A percentile compares a stretch with the other conserved stretches of the same genome.
Evolutionary conservation across 2,329 filamentous ascomycete species (phyloP).

Genomic region (Fragosphaeria purpurea): DNA sequence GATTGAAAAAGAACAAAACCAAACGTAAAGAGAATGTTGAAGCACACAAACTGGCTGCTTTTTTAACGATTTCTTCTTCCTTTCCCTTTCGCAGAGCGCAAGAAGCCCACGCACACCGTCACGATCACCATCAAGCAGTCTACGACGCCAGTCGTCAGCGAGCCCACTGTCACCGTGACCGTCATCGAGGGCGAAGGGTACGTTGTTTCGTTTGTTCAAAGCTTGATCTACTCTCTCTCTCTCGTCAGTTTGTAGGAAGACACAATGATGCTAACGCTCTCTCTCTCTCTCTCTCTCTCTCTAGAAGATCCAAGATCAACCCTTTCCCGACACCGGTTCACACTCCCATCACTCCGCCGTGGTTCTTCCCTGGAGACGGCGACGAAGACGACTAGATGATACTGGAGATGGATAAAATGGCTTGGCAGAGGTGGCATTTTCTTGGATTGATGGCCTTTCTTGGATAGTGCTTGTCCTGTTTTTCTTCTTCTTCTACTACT

Average conservation of each 20-base stretch:
- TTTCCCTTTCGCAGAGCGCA: background rate
- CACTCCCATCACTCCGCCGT: background rate
- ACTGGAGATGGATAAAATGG: too few species aligned
- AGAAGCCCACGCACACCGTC: conserved; percentile 4
- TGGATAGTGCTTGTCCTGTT: too few species aligned
- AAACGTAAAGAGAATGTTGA: too few species aligned
- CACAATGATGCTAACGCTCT: too few species aligned
- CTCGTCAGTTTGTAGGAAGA: too few species aligned
- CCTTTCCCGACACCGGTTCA: background rate
- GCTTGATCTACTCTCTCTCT: too few species aligned
- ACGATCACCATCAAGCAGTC: conserved; percentile 5
- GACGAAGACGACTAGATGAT: conserved; percentile 5
- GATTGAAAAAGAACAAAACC: too few species aligned
- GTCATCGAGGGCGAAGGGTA: background rate
- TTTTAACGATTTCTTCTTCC: background rate
- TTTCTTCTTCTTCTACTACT: background rate
- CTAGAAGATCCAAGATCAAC: background rate
- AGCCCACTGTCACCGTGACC: conserved; percentile 5
- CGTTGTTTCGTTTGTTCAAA: background rate
- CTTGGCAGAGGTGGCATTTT: background rate
- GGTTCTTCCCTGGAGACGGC: background rate
- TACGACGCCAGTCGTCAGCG: background rate
- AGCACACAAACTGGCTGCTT: too few species aligned
- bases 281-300: background rate
- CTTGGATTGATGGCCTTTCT: too few species aligned